Conservation (phyloP, 2,329 filamentous ascomycete species). For the Claviceps spartinae region DNA sequence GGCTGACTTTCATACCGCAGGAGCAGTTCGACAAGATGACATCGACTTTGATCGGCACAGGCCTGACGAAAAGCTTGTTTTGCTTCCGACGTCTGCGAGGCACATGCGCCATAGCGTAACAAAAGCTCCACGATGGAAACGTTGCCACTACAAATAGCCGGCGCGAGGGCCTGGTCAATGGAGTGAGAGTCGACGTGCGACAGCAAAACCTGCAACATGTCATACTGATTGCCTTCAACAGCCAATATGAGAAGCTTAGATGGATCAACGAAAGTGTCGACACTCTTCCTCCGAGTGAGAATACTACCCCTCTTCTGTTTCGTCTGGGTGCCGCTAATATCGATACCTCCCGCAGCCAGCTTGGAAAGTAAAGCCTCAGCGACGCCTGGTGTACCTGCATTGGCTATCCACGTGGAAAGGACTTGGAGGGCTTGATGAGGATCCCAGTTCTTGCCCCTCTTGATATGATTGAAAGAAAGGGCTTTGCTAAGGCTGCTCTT, state of each 20-base stretch:
- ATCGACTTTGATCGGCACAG: slow-evolving; percentile 31
- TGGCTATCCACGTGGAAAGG: slow-evolving; percentile 34
- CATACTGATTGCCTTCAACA: slow-evolving; percentile 33
- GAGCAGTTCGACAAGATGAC: slow-evolving; percentile 33
- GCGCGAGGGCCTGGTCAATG: slow-evolving; percentile 35
- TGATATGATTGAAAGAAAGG: slow-evolving; percentile 24
- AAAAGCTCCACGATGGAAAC: slow-evolving; percentile 31
- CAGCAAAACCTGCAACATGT: slow-evolving; percentile 40
- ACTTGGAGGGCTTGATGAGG: slow-evolving; percentile 38
- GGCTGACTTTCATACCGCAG: slow-evolving; percentile 36
- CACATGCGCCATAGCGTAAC: slow-evolving; percentile 36
- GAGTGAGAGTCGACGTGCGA: slow-evolving; percentile 38
- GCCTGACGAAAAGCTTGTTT: slow-evolving; percentile 40
- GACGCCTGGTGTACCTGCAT: slow-evolving; percentile 36
- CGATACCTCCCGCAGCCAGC: slow-evolving; percentile 34
- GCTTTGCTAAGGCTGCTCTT: slow-evolving; percentile 27
- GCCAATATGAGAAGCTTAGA: slow-evolving; percentile 37
- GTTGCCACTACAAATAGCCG: slow-evolving; percentile 33
- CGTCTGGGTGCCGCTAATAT: slow-evolving; percentile 33
- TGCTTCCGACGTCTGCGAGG: slow-evolving; percentile 32
- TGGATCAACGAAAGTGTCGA: slow-evolving; percentile 34
- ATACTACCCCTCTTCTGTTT: slow-evolving; percentile 30
- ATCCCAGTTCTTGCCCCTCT: slow-evolving; percentile 38
- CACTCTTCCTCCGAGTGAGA: slow-evolving; percentile 33
- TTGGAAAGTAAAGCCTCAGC: slow-evolving; percentile 42